Evolutionary conservation across 305 asterid species (phyloP).

Genomic region (Fraxinus paxiana): DNA sequence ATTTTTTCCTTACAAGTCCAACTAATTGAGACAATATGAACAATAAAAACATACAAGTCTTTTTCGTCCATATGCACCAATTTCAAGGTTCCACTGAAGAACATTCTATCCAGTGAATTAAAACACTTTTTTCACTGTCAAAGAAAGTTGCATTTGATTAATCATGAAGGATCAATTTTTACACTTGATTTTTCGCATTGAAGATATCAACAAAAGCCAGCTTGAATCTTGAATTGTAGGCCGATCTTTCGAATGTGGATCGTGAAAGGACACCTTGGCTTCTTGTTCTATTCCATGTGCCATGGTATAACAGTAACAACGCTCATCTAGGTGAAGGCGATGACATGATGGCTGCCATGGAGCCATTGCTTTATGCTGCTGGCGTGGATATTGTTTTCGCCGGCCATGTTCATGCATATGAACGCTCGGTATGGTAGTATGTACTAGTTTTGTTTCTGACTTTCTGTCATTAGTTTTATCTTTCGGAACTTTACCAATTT

Average conservation of each 20-base stretch:
- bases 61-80: background rate
- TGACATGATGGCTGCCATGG: constrained; percentile 73
- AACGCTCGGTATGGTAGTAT: constrained; percentile 61
- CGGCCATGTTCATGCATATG: constrained; percentile 97
- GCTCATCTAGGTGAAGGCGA: constrained; percentile 92
- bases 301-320: constrained; percentile 80
- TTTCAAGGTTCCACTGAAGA: background rate
- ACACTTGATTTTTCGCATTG: background rate
- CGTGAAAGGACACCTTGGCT: constrained; percentile 76
- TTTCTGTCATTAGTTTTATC: background rate
- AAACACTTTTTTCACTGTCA: background rate
- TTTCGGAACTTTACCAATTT: constrained; percentile 11
- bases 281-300: constrained; percentile 65
- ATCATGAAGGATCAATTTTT: constrained; percentile 3
- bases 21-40: background rate
- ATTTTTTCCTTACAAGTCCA: background rate
- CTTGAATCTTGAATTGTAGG: constrained; percentile 35
- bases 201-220: constrained; percentile 16
- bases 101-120: background rate
- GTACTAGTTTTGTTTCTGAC: background rate
- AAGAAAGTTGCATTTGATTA: background rate
- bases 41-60: background rate
- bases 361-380: constrained; percentile 64
- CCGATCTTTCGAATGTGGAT: constrained; percentile 63
- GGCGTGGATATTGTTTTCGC: constrained; percentile 60